Evolutionary conservation across 495 filamentous ascomycete genomes (phyloP).

Genomic region (Trichoderma orchidacearum): DNA sequence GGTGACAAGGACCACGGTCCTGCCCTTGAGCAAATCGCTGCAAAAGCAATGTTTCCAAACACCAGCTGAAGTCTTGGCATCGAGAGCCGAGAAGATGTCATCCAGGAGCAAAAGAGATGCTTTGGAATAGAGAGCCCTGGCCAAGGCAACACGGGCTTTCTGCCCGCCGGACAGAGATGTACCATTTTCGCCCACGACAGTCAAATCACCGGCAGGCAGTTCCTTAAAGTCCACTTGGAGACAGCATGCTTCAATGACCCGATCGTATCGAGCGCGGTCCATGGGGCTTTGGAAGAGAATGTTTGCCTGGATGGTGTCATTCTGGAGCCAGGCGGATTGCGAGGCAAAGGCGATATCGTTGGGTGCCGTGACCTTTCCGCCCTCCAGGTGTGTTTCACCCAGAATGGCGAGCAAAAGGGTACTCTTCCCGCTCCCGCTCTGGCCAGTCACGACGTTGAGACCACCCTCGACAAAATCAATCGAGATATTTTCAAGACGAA

Average conservation of each 20-base stretch:
- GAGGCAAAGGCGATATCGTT: slow-evolving; percentile 40
- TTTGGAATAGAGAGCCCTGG: slow-evolving; percentile 54
- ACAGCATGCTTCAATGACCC: slow-evolving; percentile 51
- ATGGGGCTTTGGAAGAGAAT: slow-evolving; percentile 40
- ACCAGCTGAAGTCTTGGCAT: slow-evolving; percentile 33
- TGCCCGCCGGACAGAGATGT: slow-evolving; percentile 59
- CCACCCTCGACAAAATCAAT: slow-evolving; percentile 35
- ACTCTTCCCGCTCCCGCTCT: slow-evolving; percentile 50
- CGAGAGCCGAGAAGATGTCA: slow-evolving; percentile 54
- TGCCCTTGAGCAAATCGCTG: slow-evolving; percentile 28
- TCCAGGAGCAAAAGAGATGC: slow-evolving; percentile 51
- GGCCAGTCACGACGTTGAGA: slow-evolving; percentile 37
- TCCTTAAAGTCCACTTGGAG: slow-evolving; percentile 44
- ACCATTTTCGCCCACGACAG: slow-evolving; percentile 55
- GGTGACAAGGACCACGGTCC: slow-evolving; percentile 23
- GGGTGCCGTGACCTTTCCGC: slow-evolving; percentile 28
- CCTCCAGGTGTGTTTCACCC: slow-evolving; percentile 40
- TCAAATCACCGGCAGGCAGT: slow-evolving; percentile 30
- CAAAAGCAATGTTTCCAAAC: slow-evolving; percentile 38
- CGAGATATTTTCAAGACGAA: slow-evolving; percentile 30
- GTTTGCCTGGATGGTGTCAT: slow-evolving; percentile 39
- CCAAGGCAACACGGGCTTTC: slow-evolving; percentile 54
- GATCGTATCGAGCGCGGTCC: slow-evolving; percentile 34
- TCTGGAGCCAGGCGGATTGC: slow-evolving; percentile 43
- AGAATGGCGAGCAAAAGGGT: slow-evolving; percentile 47